Percentiles rank a stretch among this genome's conserved stretches.
Conservation (phyloP, 768 basidiomycete genomes). For the Exidia glandulosa region DNA sequence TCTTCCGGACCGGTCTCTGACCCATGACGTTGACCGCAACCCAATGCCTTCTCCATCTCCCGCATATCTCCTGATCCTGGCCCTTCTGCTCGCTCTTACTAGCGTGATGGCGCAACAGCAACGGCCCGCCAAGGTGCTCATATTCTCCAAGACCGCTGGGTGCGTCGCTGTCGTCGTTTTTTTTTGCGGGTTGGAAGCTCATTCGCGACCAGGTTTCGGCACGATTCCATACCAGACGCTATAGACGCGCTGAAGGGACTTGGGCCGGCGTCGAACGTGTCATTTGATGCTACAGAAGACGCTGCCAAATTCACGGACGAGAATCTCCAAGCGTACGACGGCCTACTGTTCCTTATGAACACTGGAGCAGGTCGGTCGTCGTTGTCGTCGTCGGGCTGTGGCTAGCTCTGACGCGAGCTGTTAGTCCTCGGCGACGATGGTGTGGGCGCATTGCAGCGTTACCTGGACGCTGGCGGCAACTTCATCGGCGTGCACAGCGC, state of each 20-base stretch:
- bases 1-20: no score
- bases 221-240: constrained; percentile 68
- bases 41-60: no score
- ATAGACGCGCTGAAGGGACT: constrained; percentile 41
- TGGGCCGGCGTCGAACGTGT: constrained; percentile 34
- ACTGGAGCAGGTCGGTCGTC: constrained; percentile 53
- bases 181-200: neutral
- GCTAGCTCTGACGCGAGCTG: neutral
- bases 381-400: neutral
- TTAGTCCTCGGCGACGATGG: constrained; percentile 50
- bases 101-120: neutral
- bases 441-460: constrained; percentile 50
- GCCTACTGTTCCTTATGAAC: constrained; percentile 55
- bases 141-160: neutral
- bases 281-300: constrained; percentile 61
- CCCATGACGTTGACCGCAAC: no score
- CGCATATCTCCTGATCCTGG: no score
- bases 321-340: constrained; percentile 47
- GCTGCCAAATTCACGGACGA: constrained; percentile 40
- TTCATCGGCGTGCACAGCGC: constrained; percentile 62
- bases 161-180: neutral
- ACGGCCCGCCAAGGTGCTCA: neutral
- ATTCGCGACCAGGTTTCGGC: constrained; percentile 34
- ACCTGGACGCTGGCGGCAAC: constrained; percentile 57
- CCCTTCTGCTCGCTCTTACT: no score